These are phyloP conservation scores for Pseudoneurospora amorphoporcata DNA, from an alignment of 495 filamentous ascomycete species.

Conservation along the genomic window DNA sequence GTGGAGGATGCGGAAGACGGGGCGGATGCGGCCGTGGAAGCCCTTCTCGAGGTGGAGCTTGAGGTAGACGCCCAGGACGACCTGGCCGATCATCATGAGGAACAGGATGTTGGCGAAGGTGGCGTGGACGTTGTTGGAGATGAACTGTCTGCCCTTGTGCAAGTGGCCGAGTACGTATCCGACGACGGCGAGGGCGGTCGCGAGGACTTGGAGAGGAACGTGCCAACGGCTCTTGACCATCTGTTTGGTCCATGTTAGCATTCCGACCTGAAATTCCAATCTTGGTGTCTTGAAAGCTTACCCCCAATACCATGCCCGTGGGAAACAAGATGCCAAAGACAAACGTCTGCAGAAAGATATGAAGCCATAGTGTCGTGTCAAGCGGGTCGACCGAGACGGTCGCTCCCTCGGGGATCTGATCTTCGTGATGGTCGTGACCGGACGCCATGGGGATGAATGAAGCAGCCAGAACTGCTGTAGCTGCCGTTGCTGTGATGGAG, in stretches of 20 bases:
- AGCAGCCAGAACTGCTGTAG: constrained; percentile 10
- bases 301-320: constrained; percentile 88
- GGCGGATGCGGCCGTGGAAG: constrained; percentile 67
- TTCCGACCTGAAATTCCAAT: neutral
- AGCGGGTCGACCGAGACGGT: constrained; percentile 74
- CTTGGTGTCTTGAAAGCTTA: constrained; percentile 31
- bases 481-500: neutral
- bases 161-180: constrained; percentile 87
- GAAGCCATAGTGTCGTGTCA: constrained; percentile 83
- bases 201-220: constrained; percentile 76
- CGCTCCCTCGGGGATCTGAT: constrained; percentile 65
- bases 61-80: constrained; percentile 75
- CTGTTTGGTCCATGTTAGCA: constrained; percentile 31
- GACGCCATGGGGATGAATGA: constrained; percentile 28
- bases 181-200: constrained; percentile 61
- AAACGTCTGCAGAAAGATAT: constrained; percentile 81
- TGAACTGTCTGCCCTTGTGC: constrained; percentile 83
- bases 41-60: constrained; percentile 81
- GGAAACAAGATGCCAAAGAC: constrained; percentile 90
- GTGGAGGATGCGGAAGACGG: constrained; percentile 60
- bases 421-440: constrained; percentile 68
- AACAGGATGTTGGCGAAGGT: constrained; percentile 70
- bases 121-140: constrained; percentile 65
- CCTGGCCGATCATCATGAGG: constrained; percentile 64
- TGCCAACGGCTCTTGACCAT: constrained; percentile 89